Evolutionary conservation across 176 grass and related monocot species (phyloP).

Genomic region (Triticum aestivum): DNA sequence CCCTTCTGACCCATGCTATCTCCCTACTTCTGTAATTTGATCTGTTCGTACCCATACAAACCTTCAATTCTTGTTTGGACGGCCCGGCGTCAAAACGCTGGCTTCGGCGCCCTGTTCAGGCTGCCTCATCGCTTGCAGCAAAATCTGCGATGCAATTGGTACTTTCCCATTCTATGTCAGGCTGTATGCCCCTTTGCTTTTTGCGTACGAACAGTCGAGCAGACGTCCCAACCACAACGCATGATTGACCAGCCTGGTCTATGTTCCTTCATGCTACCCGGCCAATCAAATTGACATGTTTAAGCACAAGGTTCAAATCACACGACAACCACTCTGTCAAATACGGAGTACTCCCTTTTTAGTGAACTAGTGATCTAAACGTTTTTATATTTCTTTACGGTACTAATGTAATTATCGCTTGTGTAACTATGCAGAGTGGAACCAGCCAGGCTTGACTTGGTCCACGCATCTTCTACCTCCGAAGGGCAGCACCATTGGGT

Average conservation of each 20-base stretch:
- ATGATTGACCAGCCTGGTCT: background rate
- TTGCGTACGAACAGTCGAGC: background rate
- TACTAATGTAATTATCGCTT: no score
- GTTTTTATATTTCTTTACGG: no score
- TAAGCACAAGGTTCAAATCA: no score
- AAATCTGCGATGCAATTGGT: background rate
- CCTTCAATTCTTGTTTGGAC: no score
- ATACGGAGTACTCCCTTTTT: no score
- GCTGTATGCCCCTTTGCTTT: background rate
- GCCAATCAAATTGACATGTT: background rate
- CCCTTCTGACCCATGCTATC: background rate
- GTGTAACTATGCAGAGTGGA: background rate
- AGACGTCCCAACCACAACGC: background rate
- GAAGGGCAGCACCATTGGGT: no score
- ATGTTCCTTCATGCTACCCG: background rate
- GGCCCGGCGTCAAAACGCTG: background rate
- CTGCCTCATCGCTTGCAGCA: background rate
- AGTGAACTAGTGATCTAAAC: no score
- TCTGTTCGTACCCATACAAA: background rate
- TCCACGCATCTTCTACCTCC: background rate
- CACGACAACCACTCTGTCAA: no score
- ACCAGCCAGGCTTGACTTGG: background rate
- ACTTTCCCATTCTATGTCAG: background rate
- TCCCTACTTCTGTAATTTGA: background rate
- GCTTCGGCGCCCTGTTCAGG: background rate